Conservation (phyloP, 192 early-diverging fungal species). For the Chytriomyces sp. region DNA sequence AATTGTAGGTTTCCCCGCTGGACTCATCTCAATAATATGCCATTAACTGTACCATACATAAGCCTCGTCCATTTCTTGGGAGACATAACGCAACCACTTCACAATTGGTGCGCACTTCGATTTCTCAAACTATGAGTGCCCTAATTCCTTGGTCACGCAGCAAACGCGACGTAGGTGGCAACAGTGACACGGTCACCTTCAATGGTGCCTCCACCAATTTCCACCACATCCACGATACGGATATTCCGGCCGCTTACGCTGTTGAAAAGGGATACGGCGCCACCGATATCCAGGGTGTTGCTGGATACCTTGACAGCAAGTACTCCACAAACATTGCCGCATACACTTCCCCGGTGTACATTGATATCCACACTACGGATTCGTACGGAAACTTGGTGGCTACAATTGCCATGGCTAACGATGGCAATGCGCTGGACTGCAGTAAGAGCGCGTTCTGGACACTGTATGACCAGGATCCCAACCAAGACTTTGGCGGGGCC, state of each 20-base stretch:
- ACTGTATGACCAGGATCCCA: slow-evolving; percentile 31
- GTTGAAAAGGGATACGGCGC: slow-evolving; percentile 5
- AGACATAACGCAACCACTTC: slow-evolving; percentile 50
- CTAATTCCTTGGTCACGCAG: background rate
- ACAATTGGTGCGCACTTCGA: slow-evolving; percentile 26
- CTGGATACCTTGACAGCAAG: background rate
- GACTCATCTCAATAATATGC: background rate
- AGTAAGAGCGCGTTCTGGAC: slow-evolving; percentile 29
- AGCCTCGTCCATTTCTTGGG: slow-evolving; percentile 48
- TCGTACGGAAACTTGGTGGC: slow-evolving; percentile 14
- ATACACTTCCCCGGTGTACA: background rate
- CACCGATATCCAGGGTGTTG: background rate
- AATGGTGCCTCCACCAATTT: slow-evolving; percentile 28
- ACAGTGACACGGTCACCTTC: slow-evolving; percentile 1
- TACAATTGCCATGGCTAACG: slow-evolving; percentile 15
- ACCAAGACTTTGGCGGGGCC: slow-evolving; percentile 38
- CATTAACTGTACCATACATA: background rate
- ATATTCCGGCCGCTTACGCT: slow-evolving; percentile 35
- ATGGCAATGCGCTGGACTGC: slow-evolving; percentile 11
- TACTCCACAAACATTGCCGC: slow-evolving; percentile 4
- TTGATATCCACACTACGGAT: slow-evolving; percentile 14
- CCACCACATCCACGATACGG: slow-evolving; percentile 40
- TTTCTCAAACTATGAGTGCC: background rate
- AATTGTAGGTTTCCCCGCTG: slow-evolving; percentile 11
- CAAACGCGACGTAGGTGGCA: slow-evolving; percentile 35